Base-by-base conservation (phyloP, 176 grass and related monocot genomes). In the Musa schizocarpa region DNA sequence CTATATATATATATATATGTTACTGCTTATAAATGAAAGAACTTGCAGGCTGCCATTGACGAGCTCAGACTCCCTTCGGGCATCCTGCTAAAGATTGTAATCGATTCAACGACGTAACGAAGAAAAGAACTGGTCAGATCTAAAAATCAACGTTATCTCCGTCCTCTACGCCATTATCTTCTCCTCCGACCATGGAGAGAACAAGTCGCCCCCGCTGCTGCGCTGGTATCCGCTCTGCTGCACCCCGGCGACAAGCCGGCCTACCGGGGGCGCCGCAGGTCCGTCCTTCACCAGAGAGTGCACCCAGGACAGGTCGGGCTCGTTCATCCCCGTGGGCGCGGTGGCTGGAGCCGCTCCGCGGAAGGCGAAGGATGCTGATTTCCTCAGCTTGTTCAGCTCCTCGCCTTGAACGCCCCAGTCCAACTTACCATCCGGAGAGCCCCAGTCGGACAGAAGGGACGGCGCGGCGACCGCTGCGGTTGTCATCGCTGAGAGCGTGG, bases 41-140 rank as follows among this genome's bases (percentile, higher is more conserved):
- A 84, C 81, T 76, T 57, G 76, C 77, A 74, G 86, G 84, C 78
- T 80, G 86, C 76, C 78, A 56, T 81, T 82, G 83, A 88, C 77
- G 79, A 73, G 83, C 81, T 83, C 83, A 77, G 78, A 81, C 83
- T 79, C 85, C 96, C 90, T 94, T 94, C 76, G 96, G 96, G 91
- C 54, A 80, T 76, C 83, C 74, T 65, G 81, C 80, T 89, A 86
- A 89, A 94, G 89, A 71, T 68, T 91, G 85, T 90, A 76, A 87
- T 89, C 77, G 73, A 81, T 86, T 74, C 73, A 82, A 87, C 62
- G 81, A 82, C 74, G 86, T 67, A 87, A 99, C 84, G 78, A 99
- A 92, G 88, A 88, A 99, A 95, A 89, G 80, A 99, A 94, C 86
- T 85, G 77, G 91, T 94, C 83, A 91, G 84, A 83, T 78, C 74